Conservation (phyloP, 148 eudicot species). For the Dianthus caryophyllus region DNA sequence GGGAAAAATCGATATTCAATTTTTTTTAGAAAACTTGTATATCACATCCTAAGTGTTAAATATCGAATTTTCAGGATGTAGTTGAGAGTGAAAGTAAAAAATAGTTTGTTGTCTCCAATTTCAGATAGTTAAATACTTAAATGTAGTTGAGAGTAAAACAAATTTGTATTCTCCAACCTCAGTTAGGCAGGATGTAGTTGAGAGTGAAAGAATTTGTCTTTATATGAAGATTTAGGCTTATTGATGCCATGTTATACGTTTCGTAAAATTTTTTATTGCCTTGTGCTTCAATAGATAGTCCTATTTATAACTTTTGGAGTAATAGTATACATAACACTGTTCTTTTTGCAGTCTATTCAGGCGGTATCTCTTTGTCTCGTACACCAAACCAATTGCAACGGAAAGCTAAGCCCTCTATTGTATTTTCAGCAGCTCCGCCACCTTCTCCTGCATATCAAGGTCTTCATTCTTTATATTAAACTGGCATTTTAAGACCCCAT, state of each 20-base stretch:
- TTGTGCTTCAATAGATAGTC: no score
- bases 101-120: background rate
- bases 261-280: no score
- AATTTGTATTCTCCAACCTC: no score
- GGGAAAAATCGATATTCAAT: no score
- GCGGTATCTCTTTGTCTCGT: conserved; percentile 32
- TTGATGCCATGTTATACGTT: no score
- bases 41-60: no score
- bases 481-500: background rate
- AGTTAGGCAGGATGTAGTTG: no score
- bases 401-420: conserved; percentile 28
- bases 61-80: background rate
- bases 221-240: no score
- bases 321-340: no score
- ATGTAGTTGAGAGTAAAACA: background rate
- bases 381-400: conserved; percentile 12
- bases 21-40: no score
- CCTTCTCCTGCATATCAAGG: conserved; percentile 67
- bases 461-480: conserved; percentile 20
- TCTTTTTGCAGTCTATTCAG: conserved; percentile 35
- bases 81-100: background rate
- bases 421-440: conserved; percentile 39
- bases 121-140: background rate
- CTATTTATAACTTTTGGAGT: no score
- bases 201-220: no score